A percentile compares a stretch with the other conserved stretches of the same genome.
These are phyloP conservation scores for Diutina scorzettiae DNA, from an alignment of 1,139 yeast genomes.

Conservation along the genomic window DNA sequence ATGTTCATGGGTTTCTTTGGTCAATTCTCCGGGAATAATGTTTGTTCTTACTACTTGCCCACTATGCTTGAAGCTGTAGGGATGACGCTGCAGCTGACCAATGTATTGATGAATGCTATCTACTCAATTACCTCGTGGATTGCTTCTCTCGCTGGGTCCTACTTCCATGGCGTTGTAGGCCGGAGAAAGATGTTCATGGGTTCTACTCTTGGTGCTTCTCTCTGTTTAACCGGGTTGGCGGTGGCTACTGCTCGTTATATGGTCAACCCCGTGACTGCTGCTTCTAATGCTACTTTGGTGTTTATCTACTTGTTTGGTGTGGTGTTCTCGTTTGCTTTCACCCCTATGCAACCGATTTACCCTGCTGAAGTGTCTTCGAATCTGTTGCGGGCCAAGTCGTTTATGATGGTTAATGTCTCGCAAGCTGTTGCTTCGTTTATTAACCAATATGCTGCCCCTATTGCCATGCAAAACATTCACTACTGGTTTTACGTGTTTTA, in stretches of 20 bases:
- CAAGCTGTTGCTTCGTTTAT: slow-evolving; percentile 13
- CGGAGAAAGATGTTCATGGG: neutral
- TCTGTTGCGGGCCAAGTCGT: slow-evolving; percentile 12
- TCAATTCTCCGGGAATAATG: neutral
- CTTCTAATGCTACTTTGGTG: slow-evolving; percentile 12
- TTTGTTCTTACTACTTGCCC: slow-evolving; percentile 1
- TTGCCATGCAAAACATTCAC: slow-evolving; percentile 14
- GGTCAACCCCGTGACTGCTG: slow-evolving; percentile 9
- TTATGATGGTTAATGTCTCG: slow-evolving; percentile 11
- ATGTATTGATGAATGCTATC: neutral
- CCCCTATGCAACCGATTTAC: slow-evolving; percentile 12
- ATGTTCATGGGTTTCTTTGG: neutral
- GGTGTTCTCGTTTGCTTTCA: neutral
- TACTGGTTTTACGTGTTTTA: slow-evolving; percentile 15
- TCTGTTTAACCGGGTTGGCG: neutral
- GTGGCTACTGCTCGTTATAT: neutral
- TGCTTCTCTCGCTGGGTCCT: neutral
- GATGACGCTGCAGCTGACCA: neutral
- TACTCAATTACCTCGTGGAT: neutral
- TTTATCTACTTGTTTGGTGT: slow-evolving; percentile 12
- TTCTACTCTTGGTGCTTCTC: neutral
- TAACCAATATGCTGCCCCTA: slow-evolving; percentile 14
- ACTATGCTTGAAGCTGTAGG: neutral
- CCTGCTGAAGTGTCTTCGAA: slow-evolving; percentile 14
- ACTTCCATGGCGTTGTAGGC: neutral